phyloP scores from a whole-genome alignment of 2,329 filamentous ascomycete species.

The Seiridium cupressi region DNA sequence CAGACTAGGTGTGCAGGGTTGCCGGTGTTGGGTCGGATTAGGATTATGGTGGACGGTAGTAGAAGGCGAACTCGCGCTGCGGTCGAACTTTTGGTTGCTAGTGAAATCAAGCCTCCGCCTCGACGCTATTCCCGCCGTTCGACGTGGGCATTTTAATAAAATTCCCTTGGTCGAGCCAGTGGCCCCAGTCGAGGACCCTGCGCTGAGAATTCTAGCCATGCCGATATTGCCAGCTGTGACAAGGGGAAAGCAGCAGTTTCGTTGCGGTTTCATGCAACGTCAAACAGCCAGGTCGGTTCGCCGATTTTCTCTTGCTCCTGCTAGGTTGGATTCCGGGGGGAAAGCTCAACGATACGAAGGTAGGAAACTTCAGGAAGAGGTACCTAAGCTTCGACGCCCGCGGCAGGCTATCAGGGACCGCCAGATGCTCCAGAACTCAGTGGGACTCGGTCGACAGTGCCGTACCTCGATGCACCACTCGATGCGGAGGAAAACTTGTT shows the following conservation, averaged over 20 bases:
- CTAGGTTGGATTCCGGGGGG: too few relatives aligned
- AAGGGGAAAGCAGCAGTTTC: slow-evolving; percentile 5
- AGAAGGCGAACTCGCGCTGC: slow-evolving; percentile 9
- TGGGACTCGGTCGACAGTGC: not conserved
- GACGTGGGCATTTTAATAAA: slow-evolving; percentile 6
- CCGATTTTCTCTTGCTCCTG: not conserved
- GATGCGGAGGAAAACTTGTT: not conserved
- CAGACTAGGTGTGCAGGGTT: slow-evolving; percentile 3
- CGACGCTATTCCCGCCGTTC: not conserved
- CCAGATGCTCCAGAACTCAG: not conserved
- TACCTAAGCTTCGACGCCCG: too few relatives aligned
- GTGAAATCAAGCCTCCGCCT: not conserved
- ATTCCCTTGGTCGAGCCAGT: not conserved
- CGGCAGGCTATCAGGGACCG: not conserved
- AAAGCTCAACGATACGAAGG: too few relatives aligned
- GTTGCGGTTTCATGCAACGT: slow-evolving; percentile 5
- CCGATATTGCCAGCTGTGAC: slow-evolving; percentile 2
- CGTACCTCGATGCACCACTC: not conserved
- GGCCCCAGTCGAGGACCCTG: slow-evolving; percentile 6
- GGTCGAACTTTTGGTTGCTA: slow-evolving; percentile 7
- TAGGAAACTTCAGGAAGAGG: too few relatives aligned
- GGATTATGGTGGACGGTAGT: slow-evolving; percentile 5
- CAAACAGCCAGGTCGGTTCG: slow-evolving; percentile 5
- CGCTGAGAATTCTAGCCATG: slow-evolving; percentile 6
- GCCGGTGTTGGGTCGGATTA: slow-evolving; percentile 3